Evolutionary conservation across 805 yeast species (phyloP).

Genomic region (Blastobotrys terrestris): DNA sequence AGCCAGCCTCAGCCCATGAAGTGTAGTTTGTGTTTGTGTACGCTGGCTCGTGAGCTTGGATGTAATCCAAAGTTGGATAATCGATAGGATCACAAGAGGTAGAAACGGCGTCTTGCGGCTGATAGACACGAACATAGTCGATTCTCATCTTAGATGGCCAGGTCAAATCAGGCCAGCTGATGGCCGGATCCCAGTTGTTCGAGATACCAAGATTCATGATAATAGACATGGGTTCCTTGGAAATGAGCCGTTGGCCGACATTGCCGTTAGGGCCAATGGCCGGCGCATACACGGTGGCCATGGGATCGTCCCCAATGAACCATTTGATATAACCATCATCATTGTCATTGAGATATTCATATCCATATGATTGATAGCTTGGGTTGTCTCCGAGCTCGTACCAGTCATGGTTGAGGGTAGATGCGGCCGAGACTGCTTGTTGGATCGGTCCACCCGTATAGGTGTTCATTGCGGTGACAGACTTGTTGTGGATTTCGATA

Average conservation of each 20-base stretch:
- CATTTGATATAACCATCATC: constrained; percentile 73
- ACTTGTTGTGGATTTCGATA: constrained; percentile 60
- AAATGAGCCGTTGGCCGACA: constrained; percentile 70
- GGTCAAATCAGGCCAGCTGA: constrained; percentile 70
- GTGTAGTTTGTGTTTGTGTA: constrained; percentile 68
- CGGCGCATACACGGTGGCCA: constrained; percentile 63
- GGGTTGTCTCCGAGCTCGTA: constrained; percentile 58
- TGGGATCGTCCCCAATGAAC: constrained; percentile 78
- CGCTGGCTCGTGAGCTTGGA: constrained; percentile 59
- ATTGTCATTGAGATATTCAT: constrained; percentile 60
- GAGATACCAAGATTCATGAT: constrained; percentile 85
- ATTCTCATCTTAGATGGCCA: constrained; percentile 75
- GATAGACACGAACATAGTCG: constrained; percentile 89
- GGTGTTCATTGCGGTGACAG: constrained; percentile 74
- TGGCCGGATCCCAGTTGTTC: constrained; percentile 77
- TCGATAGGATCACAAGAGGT: constrained; percentile 82
- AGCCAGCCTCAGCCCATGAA: constrained; percentile 71
- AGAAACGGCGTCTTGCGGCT: constrained; percentile 56
- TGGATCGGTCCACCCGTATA: constrained; percentile 92
- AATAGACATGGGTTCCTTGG: constrained; percentile 91
- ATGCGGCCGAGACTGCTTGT: constrained; percentile 81
- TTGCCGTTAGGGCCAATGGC: constrained; percentile 90
- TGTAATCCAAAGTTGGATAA: constrained; percentile 82
- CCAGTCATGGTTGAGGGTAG: constrained; percentile 79
- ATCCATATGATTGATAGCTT: constrained; percentile 64